Conservation (phyloP, 208 protist species). For the Leishmania tarentolae region DNA sequence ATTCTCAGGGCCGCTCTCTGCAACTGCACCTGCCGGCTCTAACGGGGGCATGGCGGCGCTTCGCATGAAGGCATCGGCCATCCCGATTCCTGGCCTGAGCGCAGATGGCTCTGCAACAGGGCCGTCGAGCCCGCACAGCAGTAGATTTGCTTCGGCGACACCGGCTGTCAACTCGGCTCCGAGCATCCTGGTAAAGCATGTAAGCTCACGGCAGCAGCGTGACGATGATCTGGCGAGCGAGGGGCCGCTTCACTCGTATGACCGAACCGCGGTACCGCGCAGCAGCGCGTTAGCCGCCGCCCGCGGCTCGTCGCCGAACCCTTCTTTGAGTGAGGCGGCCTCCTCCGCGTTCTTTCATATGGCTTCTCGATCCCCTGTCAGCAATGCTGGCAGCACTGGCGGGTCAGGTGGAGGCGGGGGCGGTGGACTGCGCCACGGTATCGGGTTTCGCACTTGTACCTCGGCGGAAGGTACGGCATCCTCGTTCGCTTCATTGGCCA, state of each 20-base stretch:
- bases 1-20: background rate
- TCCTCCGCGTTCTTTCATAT: constrained; percentile 3
- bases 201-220: background rate
- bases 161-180: background rate
- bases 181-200: constrained; percentile 27
- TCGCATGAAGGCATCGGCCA: constrained; percentile 3
- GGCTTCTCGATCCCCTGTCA: constrained; percentile 10
- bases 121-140: background rate
- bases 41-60: constrained; percentile 6
- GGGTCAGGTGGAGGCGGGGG: constrained; percentile 8
- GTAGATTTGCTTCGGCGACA: background rate
- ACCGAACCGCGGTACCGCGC: constrained; percentile 21
- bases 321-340: background rate
- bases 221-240: background rate
- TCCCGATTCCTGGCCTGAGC: constrained; percentile 1
- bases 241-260: constrained; percentile 19
- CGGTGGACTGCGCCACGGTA: constrained; percentile 42
- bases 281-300: constrained; percentile 20
- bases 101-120: background rate
- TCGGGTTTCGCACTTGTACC: constrained; percentile 33
- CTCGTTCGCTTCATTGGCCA: background rate
- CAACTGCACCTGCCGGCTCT: constrained; percentile 3
- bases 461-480: constrained; percentile 3
- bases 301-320: constrained; percentile 15
- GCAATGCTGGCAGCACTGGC: constrained; percentile 1